phyloP scores from a whole-genome alignment of 2,329 filamentous ascomycete genomes.

The Raffaelea ambrosiae region DNA sequence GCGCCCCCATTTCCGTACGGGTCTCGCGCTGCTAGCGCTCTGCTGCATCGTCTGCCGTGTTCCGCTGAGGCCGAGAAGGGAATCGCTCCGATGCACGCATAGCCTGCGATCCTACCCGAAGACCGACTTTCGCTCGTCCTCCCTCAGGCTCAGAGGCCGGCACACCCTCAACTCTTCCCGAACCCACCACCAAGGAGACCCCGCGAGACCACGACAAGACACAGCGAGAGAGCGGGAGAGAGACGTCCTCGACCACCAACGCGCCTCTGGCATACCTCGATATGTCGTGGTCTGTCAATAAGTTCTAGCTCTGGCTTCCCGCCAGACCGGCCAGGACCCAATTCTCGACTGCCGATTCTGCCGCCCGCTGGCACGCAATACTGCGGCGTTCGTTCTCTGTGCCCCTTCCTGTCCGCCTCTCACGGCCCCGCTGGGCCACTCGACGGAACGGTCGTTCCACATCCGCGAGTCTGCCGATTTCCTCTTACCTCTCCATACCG shows the following conservation, averaged over 20 bases:
- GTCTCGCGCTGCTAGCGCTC: conserved; percentile 1
- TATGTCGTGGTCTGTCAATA: conserved; percentile 28
- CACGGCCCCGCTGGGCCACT: too few relatives aligned
- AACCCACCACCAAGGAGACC: too few relatives aligned
- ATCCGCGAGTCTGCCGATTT: too few relatives aligned
- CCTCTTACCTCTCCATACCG: too few relatives aligned
- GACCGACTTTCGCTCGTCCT: background rate
- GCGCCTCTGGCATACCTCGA: conserved; percentile 13
- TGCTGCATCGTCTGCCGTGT: background rate
- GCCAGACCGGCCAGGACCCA: conserved; percentile 21
- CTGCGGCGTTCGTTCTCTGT: too few relatives aligned
- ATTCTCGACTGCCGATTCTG: background rate
- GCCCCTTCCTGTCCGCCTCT: too few relatives aligned
- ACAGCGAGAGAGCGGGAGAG: background rate
- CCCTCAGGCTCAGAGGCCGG: background rate
- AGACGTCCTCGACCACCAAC: background rate
- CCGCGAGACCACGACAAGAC: too few relatives aligned
- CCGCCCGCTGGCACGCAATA: background rate
- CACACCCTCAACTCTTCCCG: too few relatives aligned
- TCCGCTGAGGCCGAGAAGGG: conserved; percentile 3
- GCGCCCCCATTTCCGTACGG: background rate
- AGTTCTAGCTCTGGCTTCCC: conserved; percentile 29
- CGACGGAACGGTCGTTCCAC: too few relatives aligned
- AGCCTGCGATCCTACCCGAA: background rate
- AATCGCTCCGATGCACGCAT: conserved; percentile 4